Percentiles rank a stretch among this genome's conserved stretches.
Conservation (phyloP, 345 rosid genomes). For the rapeseed (Brassica napus) region DNA sequence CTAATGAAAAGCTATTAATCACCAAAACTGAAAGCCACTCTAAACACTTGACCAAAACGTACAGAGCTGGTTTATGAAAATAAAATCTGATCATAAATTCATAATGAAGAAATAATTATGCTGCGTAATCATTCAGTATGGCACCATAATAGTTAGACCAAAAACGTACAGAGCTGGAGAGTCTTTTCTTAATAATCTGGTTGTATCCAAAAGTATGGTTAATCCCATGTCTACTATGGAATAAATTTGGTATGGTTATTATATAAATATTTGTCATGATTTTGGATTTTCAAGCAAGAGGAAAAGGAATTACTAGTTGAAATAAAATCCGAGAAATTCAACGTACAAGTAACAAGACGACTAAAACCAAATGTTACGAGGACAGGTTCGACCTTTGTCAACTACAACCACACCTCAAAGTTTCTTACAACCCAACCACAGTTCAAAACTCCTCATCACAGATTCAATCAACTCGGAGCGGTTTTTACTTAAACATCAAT, state of each 20-base stretch:
- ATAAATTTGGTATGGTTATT: background rate
- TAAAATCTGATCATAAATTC: background rate
- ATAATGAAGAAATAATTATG: background rate
- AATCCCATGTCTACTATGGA: background rate
- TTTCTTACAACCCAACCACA: background rate
- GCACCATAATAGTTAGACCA: no score
- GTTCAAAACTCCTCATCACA: background rate
- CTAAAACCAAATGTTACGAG: background rate
- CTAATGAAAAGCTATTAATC: background rate
- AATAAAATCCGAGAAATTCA: background rate
- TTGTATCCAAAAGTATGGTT: background rate
- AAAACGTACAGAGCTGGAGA: background rate
- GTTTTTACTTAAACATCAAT: conserved; percentile 44
- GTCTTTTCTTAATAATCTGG: background rate
- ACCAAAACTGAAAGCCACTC: background rate
- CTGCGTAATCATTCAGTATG: background rate
- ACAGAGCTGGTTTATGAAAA: background rate
- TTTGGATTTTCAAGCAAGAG: background rate
- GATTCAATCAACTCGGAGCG: background rate
- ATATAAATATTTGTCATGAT: background rate
- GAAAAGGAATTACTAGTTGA: background rate
- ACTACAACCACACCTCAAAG: background rate
- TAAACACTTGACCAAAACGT: background rate
- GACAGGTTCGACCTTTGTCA: background rate
- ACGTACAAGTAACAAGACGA: background rate